A percentile compares a stretch with the other conserved stretches of the same genome.
Evolutionary conservation across 345 rosid genomes (phyloP).

Genomic region (Melaleuca quinquenervia): DNA sequence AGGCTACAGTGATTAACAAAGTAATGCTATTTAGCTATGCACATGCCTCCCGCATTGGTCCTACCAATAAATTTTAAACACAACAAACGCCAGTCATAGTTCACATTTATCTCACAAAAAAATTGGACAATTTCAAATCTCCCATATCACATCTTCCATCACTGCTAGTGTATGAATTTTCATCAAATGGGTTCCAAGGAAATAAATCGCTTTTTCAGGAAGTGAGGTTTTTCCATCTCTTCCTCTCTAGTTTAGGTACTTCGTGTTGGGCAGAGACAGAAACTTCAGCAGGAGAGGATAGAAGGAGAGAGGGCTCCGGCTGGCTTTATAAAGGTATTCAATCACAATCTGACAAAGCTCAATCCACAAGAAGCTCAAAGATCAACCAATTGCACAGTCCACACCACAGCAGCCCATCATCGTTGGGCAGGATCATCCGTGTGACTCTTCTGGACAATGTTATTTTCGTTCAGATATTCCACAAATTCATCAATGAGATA

Average conservation of each 20-base stretch:
- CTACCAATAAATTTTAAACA: not conserved
- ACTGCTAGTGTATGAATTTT: not conserved
- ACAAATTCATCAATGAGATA: slow-evolving; percentile 94
- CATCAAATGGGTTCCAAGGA: not conserved
- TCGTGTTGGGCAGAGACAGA: not conserved
- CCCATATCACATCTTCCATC: not conserved
- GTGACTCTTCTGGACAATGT: slow-evolving; percentile 20
- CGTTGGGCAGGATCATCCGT: not conserved
- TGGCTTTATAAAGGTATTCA: not conserved
- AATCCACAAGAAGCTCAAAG: not conserved
- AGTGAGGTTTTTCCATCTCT: not conserved
- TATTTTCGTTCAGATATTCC: slow-evolving; percentile 75
- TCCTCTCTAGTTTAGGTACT: not conserved
- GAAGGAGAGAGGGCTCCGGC: not conserved
- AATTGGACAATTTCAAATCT: not conserved
- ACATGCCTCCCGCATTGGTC: not conserved
- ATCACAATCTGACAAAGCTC: not conserved
- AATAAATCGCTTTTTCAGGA: not conserved
- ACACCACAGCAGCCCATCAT: not conserved
- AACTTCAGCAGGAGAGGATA: not conserved
- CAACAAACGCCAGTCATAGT: not conserved
- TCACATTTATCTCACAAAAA: not conserved
- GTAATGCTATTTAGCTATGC: not conserved
- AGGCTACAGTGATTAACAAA: not conserved
- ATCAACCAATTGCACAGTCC: not conserved